Base-by-base conservation (phyloP, 2,329 filamentous ascomycete species). In the Pyricularia grisea region DNA sequence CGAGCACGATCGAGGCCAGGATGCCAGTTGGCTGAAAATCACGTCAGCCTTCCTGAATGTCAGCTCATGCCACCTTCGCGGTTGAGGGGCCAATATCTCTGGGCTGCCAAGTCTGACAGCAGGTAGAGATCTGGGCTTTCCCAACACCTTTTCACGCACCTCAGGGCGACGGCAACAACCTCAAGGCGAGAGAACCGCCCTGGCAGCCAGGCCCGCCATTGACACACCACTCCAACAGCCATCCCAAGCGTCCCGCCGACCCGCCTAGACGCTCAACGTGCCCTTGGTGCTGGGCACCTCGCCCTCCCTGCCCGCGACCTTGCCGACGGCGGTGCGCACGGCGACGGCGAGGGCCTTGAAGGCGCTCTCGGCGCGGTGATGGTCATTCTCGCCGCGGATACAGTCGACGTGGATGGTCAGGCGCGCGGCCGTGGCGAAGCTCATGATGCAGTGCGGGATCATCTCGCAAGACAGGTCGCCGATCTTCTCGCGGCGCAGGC, bases 211-310 rank as follows among this genome's bases (percentile, higher is more conserved):
- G 6, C 36, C 36, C 36, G 36, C 36, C 14, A 50, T 17, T 2
- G 36, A 50, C 36, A 4, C 36, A 20, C 17, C 14, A 50, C 17
- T 50, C 36, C 36, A 50, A 20, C 42, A 55, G 20, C 42, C 42
- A n/a, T 55, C 42, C 42, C 9, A 61, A 28, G 4, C 23, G 65
- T 55, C 58, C 7, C 25, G 60, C 14, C 42, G n/a, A 36, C 30
- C 31, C 60, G 25, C 20, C 67, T 79, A 89, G 20, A 86, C 86
- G 75, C 83, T 88, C 79, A 97, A 79, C 42, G 97, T 97, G 12
- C 94, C 94, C 86, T 98, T 98, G 10, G 94, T 98, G 82, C 94
- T 97, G 68, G 94, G 92, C 30, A 98, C 89, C 84, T 99, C 95
- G 2, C 93, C 93, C 80, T 96, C 93, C 77, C 91, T 90, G 12